Evolutionary conservation across 1,284 basidiomycete genomes (phyloP).

Genomic region (Paramarasmius palmivorus): DNA sequence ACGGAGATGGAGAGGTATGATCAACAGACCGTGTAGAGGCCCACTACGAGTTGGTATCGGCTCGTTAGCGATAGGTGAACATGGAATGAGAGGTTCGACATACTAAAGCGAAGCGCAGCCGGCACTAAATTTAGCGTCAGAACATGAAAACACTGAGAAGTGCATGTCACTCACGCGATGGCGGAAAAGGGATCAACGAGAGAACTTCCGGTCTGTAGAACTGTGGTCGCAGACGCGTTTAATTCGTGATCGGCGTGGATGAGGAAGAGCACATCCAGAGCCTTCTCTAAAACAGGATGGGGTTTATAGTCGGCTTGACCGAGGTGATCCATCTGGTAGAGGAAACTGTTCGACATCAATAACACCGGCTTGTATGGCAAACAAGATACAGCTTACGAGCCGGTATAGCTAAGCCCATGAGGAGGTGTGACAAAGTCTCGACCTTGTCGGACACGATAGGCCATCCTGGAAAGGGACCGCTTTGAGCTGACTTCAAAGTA

Average conservation of each 20-base stretch:
- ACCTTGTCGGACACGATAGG: conserved; percentile 86
- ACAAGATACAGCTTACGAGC: conserved; percentile 54
- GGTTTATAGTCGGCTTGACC: conserved; percentile 74
- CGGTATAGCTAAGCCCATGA: conserved; percentile 79
- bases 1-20: not conserved
- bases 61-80: conserved; percentile 4
- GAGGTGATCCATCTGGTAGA: conserved; percentile 86
- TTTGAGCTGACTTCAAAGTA: conserved; percentile 2
- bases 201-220: conserved; percentile 83
- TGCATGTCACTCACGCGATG: conserved; percentile 56
- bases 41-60: conserved; percentile 48
- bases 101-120: conserved; percentile 84
- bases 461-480: conserved; percentile 59
- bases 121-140: conserved; percentile 43
- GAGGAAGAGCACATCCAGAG: conserved; percentile 83
- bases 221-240: conserved; percentile 82
- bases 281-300: conserved; percentile 81
- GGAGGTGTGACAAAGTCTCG: conserved; percentile 86
- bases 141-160: not conserved
- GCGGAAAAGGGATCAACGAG: conserved; percentile 87
- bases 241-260: conserved; percentile 89
- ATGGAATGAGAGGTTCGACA: conserved; percentile 27
- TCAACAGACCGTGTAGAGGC: conserved; percentile 65
- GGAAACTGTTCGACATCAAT: conserved; percentile 50
- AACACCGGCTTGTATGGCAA: not conserved